Conservation (phyloP, 176 grass and related monocot genomes). For the Lolium multiflorum region DNA sequence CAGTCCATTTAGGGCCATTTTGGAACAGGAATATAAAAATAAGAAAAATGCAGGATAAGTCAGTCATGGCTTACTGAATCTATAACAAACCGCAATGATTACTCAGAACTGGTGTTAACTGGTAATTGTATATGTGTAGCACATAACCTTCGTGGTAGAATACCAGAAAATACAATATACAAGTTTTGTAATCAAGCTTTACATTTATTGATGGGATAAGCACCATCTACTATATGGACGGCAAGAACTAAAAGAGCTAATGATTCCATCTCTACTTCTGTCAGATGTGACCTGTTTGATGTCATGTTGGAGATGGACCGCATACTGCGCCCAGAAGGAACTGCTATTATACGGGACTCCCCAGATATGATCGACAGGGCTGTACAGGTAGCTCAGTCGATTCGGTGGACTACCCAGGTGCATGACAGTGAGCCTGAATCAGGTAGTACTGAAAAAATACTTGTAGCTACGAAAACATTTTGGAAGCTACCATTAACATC, state of each 20-base stretch:
- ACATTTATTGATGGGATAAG: background rate
- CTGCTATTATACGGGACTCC: conserved; percentile 69
- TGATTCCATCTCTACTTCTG: conserved; percentile 23
- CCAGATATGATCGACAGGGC: conserved; percentile 69
- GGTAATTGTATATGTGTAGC: background rate
- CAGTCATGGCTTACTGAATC: background rate
- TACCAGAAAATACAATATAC: background rate
- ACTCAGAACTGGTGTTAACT: background rate
- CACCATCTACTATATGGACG: background rate
- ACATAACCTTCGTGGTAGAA: background rate
- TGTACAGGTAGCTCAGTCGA: conserved; percentile 58
- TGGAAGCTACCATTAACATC: conserved; percentile 71
- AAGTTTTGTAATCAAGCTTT: background rate
- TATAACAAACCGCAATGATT: background rate
- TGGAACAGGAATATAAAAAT: background rate
- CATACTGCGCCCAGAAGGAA: conserved; percentile 90
- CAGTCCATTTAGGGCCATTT: background rate
- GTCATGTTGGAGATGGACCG: conserved; percentile 97
- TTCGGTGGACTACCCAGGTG: conserved; percentile 71
- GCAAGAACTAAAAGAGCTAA: background rate
- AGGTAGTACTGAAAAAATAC: conserved; percentile 67
- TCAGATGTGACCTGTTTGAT: conserved; percentile 90
- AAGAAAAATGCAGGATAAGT: background rate
- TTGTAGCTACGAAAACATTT: conserved; percentile 81
- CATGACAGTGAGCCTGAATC: conserved; percentile 75